Conservation (phyloP, 306 rosid species). For the Begonia loranthoides region DNA sequence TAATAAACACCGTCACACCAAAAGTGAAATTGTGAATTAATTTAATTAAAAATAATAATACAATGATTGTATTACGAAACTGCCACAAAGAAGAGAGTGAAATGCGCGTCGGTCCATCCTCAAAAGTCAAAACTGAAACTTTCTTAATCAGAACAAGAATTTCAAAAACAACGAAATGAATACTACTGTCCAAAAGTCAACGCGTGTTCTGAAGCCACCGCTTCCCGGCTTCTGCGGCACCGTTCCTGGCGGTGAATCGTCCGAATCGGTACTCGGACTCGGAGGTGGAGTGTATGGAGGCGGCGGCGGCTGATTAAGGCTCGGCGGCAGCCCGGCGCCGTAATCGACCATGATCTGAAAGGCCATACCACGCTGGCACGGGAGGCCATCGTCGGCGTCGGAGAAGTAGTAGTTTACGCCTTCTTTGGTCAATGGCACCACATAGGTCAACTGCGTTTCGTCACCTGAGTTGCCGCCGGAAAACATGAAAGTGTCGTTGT, state of each 20-base stretch:
- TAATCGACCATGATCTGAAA: constrained; percentile 46
- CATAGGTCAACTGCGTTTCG: constrained; percentile 30
- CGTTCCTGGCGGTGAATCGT: constrained; percentile 28
- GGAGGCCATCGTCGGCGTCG: constrained; percentile 35
- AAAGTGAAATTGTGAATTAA: no score
- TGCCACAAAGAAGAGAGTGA: no score
- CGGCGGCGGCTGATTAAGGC: constrained; percentile 78
- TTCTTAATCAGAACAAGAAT: not conserved
- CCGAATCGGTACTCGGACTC: constrained; percentile 28
- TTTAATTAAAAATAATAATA: no score
- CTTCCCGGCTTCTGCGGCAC: constrained; percentile 10
- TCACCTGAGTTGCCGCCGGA: constrained; percentile 17
- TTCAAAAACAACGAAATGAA: constrained; percentile 5
- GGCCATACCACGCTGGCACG: constrained; percentile 63
- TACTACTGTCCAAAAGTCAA: constrained; percentile 13
- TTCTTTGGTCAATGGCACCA: constrained; percentile 42
- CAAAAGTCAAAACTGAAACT: not conserved
- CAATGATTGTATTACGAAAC: no score
- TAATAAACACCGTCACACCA: no score
- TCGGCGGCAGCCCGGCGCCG: constrained; percentile 76
- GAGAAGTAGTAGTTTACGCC: constrained; percentile 73
- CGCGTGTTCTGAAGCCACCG: constrained; percentile 14
- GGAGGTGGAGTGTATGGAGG: constrained; percentile 66
- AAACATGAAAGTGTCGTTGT: constrained; percentile 35
- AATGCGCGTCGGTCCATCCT: no score